Evolutionary conservation across 1,139 yeast genomes (phyloP), one percentile per base, ranked within the genome.

Genomic region (Taphrina flavorubra): DNA sequence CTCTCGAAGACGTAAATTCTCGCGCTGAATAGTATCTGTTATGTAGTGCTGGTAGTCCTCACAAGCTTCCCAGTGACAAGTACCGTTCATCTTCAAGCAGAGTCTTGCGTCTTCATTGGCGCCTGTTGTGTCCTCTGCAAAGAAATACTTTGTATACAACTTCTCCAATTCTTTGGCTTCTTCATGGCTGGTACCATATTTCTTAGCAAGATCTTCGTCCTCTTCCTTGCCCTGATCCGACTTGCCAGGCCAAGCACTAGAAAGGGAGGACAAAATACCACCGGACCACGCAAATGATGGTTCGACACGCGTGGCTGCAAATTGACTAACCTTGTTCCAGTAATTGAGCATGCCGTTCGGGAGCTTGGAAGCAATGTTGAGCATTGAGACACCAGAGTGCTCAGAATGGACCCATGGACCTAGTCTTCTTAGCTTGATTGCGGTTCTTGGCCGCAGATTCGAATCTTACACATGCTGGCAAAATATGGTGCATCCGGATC

Each of bases 361-460:
- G 4, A 49, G n/a, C n/a, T 20, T 49, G 13, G 53, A 20, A 1
- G 53, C 53, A 20, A 49, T 20, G 34, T 20, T 49, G 36, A 49
- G 53, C 53, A 49, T 20, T 6, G 53, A 49, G 8, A 25, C 53
- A 1, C 36, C 36, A 20, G 53, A 49, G n/a, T 49, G 53, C 36
- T 49, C 53, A 49, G 18, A 49, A n/a, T 49, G 53, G 3, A 49
- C 53, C 53, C 53, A 49, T 1, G 53, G 53, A 49, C 53, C 53
- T 49, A 34, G 1, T 8, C 36, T 34, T 8, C 10, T 49, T 49
- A 20, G 36, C 11, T 25, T 20, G 31, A 25, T 25, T n/a, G 10
- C 6, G 51, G n/a, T 16, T 46, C n/a, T 11, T 14, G 25, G 2
- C 25, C 2, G 11, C 51, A 8, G 6, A 46, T 1, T 8, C n/a